Evolutionary conservation across 257 asterid species (phyloP).

Genomic region (Leptodermis oblonga): DNA sequence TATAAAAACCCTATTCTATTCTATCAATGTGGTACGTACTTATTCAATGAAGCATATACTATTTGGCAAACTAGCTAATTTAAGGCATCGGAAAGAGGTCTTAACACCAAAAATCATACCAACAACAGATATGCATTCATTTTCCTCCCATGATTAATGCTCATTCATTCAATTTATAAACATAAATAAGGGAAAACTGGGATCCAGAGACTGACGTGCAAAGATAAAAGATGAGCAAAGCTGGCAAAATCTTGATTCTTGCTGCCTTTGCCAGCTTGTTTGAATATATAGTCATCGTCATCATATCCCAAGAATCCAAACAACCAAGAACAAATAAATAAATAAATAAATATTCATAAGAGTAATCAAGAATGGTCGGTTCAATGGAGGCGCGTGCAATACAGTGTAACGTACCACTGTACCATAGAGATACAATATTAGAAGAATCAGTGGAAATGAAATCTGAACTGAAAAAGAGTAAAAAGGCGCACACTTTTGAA

Average conservation of each 20-base stretch:
- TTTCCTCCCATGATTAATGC: no score
- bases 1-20: no score
- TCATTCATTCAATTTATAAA: no score
- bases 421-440: conserved; percentile 17
- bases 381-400: conserved; percentile 13
- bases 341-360: background rate
- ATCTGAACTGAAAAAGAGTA: conserved; percentile 22
- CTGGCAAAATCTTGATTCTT: conserved; percentile 19
- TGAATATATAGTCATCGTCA: conserved; percentile 9
- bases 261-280: conserved; percentile 9
- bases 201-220: conserved; percentile 33
- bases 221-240: conserved; percentile 22
- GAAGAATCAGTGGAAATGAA: conserved; percentile 24
- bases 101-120: no score
- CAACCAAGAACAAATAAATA: background rate
- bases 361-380: background rate
- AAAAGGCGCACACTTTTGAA: conserved; percentile 26
- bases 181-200: conserved; percentile 8
- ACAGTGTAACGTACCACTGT: no score
- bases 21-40: no score
- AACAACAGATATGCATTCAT: no score
- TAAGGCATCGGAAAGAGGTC: no score
- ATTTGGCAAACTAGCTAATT: no score
- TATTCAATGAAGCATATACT: no score
- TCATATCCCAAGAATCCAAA: conserved; percentile 23